Conservation (phyloP, 1,139 yeast species). For the Lodderomyces elongisporus region DNA sequence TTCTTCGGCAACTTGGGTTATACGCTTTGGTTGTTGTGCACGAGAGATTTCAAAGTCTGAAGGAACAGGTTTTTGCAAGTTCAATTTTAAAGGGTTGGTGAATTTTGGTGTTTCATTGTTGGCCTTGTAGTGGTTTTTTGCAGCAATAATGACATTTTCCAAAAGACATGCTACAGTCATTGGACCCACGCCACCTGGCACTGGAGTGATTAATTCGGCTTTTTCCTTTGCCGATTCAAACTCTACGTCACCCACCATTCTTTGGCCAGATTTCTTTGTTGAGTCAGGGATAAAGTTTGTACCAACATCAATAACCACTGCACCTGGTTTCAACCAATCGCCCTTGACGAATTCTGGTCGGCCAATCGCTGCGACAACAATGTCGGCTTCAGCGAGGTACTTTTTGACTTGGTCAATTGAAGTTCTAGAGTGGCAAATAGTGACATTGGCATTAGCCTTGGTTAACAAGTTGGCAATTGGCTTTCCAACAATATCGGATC, state of each 20-base stretch:
- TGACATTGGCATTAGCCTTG: slow-evolving; percentile 79
- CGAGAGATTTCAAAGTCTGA: slow-evolving; percentile 91
- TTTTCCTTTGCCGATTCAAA: slow-evolving; percentile 59
- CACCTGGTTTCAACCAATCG: slow-evolving; percentile 80
- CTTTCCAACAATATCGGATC: slow-evolving; percentile 94
- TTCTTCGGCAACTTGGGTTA: slow-evolving; percentile 76
- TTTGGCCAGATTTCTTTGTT: slow-evolving; percentile 73
- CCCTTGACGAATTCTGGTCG: slow-evolving; percentile 78
- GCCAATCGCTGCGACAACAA: slow-evolving; percentile 91
- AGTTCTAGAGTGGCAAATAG: slow-evolving; percentile 77
- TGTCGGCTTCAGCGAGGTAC: slow-evolving; percentile 70
- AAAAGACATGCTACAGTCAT: slow-evolving; percentile 98
- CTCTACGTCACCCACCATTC: slow-evolving; percentile 93
- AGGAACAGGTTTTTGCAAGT: slow-evolving; percentile 77
- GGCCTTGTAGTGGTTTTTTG: slow-evolving; percentile 49
- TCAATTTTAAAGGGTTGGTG: slow-evolving; percentile 59
- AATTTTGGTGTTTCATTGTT: slow-evolving; percentile 47
- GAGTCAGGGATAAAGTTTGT: slow-evolving; percentile 81
- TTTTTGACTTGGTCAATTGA: slow-evolving; percentile 49
- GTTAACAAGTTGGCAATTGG: slow-evolving; percentile 84
- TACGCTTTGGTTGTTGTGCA: slow-evolving; percentile 82
- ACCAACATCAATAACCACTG: slow-evolving; percentile 93
- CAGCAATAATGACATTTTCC: slow-evolving; percentile 81
- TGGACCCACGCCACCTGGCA: slow-evolving; percentile 99
- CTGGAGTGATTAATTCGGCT: slow-evolving; percentile 85